Evolutionary conservation across 257 asterid species (phyloP), one percentile per base, ranked within the genome.

Genomic region (Dorcoceras hygrometricum): DNA sequence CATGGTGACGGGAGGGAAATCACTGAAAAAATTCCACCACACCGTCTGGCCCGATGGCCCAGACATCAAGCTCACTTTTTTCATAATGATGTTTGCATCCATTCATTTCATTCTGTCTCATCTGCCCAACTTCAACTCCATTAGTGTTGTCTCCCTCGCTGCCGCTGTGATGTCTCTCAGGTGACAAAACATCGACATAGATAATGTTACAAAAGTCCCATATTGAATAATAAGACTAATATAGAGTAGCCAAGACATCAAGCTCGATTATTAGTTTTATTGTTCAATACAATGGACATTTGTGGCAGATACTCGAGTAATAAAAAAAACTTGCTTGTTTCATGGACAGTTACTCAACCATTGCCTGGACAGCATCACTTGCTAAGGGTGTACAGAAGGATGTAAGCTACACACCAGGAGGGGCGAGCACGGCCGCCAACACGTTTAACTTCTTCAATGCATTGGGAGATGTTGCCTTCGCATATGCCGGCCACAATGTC

Each of bases 1-100:
- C 68, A 80, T 80, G 85, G 85, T 80, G 14, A 80, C 85, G 25
- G 85, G 85, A 9, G 85, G 85, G 55, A 77, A 73, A 69, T 80
- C 85, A 7, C 60, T 80, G 34, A 58, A 73, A 23, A 80, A 80
- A 9, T 65, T 75, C 63, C 74, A 77, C 63, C 64, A 80, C 1
- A 61, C 73, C 3, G 56, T 74, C 2, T 80, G 82, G 51, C 72
- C 82, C 4, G 31, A 73, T 1, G 68, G 77, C 78, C 34, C 46
- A 0, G 28, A 57, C 6, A 77, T 81, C 70, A 77, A 69, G 70
- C 85, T 81, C 62, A 77, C 82, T 16, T 81, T 75, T 57, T 80
- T 74, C 65, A 80, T 80, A 68, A 23, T 80, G 60, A 77, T 80
- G 23, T 80, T 77, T 56, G 75, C 80, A 73, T 71, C 77, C 5